These are phyloP conservation scores for Neocatenulostroma microsporum DNA, from an alignment of 2,329 filamentous ascomycete genomes.

Conservation along the genomic window DNA sequence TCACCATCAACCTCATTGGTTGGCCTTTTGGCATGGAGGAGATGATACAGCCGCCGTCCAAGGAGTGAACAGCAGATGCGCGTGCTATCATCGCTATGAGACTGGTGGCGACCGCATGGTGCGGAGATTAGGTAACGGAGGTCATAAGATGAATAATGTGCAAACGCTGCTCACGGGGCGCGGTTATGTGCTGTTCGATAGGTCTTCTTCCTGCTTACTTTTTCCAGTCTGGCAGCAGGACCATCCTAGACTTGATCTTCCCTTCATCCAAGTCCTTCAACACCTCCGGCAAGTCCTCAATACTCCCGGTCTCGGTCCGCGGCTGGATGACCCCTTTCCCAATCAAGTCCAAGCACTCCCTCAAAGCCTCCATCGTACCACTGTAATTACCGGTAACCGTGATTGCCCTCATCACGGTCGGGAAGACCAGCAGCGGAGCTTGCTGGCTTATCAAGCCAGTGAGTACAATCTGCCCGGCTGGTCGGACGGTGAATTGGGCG, in stretches of 20 bases:
- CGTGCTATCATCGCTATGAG: too few species aligned
- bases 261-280: conserved; percentile 31
- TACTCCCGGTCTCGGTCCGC: conserved; percentile 27
- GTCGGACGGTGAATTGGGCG: conserved; percentile 16
- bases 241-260: conserved; percentile 27
- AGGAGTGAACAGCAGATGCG: too few species aligned
- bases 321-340: conserved; percentile 28
- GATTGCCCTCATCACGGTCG: conserved; percentile 11
- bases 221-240: conserved; percentile 20
- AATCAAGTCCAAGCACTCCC: conserved; percentile 32
- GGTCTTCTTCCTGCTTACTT: too few species aligned
- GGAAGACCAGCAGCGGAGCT: conserved; percentile 12
- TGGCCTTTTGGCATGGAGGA: too few species aligned
- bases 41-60: too few species aligned
- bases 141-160: too few species aligned
- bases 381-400: conserved; percentile 32
- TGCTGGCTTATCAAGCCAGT: conserved; percentile 16
- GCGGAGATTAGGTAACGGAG: too few species aligned
- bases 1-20: too few species aligned
- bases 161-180: too few species aligned
- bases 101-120: too few species aligned
- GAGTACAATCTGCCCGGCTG: conserved; percentile 15
- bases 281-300: conserved; percentile 30
- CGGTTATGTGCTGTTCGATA: too few species aligned
- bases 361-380: conserved; percentile 35